phyloP scores from a whole-genome alignment of 1,284 basidiomycete genomes.

The Blastosporella zonata region DNA sequence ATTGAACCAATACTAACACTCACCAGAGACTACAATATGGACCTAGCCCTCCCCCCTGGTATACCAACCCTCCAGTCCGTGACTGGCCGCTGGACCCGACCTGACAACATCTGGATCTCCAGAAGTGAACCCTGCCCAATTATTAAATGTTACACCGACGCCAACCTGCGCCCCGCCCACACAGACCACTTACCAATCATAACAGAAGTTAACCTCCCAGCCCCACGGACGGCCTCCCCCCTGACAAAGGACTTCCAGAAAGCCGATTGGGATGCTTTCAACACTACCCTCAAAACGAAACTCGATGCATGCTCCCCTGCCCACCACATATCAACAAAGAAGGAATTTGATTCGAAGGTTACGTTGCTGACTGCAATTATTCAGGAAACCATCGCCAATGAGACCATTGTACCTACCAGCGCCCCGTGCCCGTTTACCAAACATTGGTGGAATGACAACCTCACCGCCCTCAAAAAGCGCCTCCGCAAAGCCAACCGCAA shows the following conservation, averaged over 20 bases:
- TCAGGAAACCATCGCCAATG: background rate
- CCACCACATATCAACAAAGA: slow-evolving; percentile 10
- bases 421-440: slow-evolving; percentile 6
- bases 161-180: background rate
- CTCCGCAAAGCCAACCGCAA: background rate
- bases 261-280: slow-evolving; percentile 6
- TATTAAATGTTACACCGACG: background rate
- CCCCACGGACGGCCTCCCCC: background rate
- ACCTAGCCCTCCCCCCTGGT: slow-evolving; percentile 2
- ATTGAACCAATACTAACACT: slow-evolving; percentile 6
- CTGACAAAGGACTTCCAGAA: slow-evolving; percentile 1
- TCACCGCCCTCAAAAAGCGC: background rate
- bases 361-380: background rate
- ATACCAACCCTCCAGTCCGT: background rate
- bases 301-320: background rate
- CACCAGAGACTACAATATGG: slow-evolving; percentile 5
- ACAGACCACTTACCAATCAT: slow-evolving; percentile 11
- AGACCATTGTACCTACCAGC: background rate
- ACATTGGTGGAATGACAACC: slow-evolving; percentile 1
- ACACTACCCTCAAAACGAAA: background rate
- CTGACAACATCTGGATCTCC: slow-evolving; percentile 10
- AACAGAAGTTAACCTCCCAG: slow-evolving; percentile 2
- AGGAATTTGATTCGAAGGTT: background rate
- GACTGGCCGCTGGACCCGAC: slow-evolving; percentile 4
- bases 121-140: slow-evolving; percentile 1